phyloP scores from a whole-genome alignment of 148 eudicot species.

The Nepenthes mirabilis region DNA sequence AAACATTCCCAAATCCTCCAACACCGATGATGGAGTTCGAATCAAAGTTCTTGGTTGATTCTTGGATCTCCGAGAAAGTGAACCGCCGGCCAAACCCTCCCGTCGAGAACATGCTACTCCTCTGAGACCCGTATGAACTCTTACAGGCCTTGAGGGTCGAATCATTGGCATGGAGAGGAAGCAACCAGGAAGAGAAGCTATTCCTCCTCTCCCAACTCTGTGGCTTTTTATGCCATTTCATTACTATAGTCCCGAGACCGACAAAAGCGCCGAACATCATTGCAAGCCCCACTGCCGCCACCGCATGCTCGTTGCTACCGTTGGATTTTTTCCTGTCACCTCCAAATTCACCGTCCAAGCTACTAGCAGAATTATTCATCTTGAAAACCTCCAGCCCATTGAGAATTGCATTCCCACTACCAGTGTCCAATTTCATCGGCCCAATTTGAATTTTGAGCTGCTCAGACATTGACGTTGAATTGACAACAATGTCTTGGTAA shows the following conservation, averaged over 20 bases:
- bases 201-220: slow-evolving; percentile 6
- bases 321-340: slow-evolving; percentile 7
- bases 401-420: slow-evolving; percentile 23
- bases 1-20: slow-evolving; percentile 5
- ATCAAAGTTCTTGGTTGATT: slow-evolving; percentile 1
- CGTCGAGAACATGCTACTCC: neutral
- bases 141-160: neutral
- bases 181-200: neutral
- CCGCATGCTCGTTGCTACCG: slow-evolving; percentile 7
- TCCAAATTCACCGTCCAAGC: slow-evolving; percentile 37
- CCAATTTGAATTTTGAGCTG: slow-evolving; percentile 30
- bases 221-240: slow-evolving; percentile 20
- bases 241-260: slow-evolving; percentile 16
- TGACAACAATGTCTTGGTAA: slow-evolving; percentile 37
- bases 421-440: slow-evolving; percentile 11
- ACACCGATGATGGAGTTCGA: neutral
- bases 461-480: slow-evolving; percentile 24
- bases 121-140: neutral
- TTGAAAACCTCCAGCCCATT: slow-evolving; percentile 48
- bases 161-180: neutral
- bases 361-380: slow-evolving; percentile 33
- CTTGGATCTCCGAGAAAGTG: neutral
- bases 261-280: slow-evolving; percentile 21
- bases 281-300: slow-evolving; percentile 21
- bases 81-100: neutral